Percentiles rank a stretch among this genome's conserved stretches.
Conservation (phyloP, 352 stramenopile species). For the Stramenopiles sp. region DNA sequence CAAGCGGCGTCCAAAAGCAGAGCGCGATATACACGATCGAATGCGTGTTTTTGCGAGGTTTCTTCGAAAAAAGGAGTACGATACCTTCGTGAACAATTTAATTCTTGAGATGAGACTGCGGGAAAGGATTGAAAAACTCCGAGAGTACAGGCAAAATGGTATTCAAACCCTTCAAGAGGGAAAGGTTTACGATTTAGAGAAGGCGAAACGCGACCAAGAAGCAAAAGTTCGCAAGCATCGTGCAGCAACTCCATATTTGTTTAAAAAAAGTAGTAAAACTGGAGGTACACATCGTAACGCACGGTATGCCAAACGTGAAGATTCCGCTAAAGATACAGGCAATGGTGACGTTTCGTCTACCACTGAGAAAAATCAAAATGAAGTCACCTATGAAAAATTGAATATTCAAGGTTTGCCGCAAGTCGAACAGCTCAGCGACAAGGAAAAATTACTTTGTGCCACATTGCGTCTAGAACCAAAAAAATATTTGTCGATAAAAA, state of each 20-base stretch:
- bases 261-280: background rate
- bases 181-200: slow-evolving; percentile 80
- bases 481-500: background rate
- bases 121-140: slow-evolving; percentile 82
- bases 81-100: slow-evolving; percentile 70
- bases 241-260: slow-evolving; percentile 12
- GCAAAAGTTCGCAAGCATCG: slow-evolving; percentile 59
- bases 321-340: background rate
- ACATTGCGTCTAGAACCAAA: background rate
- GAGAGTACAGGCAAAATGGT: slow-evolving; percentile 83
- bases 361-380: background rate
- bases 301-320: background rate
- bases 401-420: background rate
- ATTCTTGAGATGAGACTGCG: slow-evolving; percentile 65
- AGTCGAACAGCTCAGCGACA: background rate
- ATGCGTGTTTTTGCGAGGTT: slow-evolving; percentile 85
- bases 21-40: slow-evolving; percentile 76
- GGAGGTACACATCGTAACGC: background rate
- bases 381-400: background rate
- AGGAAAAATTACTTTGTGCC: background rate
- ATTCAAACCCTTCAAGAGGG: slow-evolving; percentile 75
- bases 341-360: background rate
- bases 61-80: slow-evolving; percentile 70
- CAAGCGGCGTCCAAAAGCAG: slow-evolving; percentile 64
- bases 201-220: slow-evolving; percentile 70